Evolutionary conservation across 768 basidiomycete genomes (phyloP), one percentile per base, ranked within the genome.

Genomic region (Coprinopsis cinerea): DNA sequence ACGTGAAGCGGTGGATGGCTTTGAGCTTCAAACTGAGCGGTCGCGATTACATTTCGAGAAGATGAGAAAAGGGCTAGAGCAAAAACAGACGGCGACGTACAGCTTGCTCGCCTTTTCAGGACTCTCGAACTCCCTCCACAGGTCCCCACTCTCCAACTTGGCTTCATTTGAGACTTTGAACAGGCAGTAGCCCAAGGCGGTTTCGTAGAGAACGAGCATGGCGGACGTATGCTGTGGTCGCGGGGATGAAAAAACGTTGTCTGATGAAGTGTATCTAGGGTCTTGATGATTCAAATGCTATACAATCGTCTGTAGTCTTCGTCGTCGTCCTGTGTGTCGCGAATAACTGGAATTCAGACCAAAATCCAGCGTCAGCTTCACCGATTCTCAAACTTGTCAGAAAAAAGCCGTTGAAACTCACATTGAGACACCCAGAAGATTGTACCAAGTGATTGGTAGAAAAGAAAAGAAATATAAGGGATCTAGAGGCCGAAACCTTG

Each of bases 121-220:
- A 43, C 83, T 88, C 70, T 93, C 83, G 61, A 98, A 97, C 67
- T 94, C 88, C 71, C 87, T 83, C 80, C 85, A 89, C 43, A 97
- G 68, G 68, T 96, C 85, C 49, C 85, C 84, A 56, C 81, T 85
- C 62, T 85, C 81, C 47, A 95, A 72, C 73, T 94, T 96, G 48
- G 87, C 88, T 34, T 89, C 75, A 70, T 92, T 86, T 47, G 85
- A 85, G 56, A 95, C 78, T 70, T 96, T 96, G 84, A 99, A 97
- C 47, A 99, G 86, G 75, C 91, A 93, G 76, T 92, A 97, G 69
- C 95, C 92, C 69, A 95, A 81, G 34, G 92, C 81, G 1, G 92
- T 93, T 74, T 98, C 96, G 73, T 93, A 92, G 56, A 99, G 77
- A 39, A 98, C 94, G 68, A 97, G 81, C 93, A 98, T 98, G 9